Percentiles rank a stretch among this genome's conserved stretches.
Conservation (phyloP, 768 basidiomycete genomes). For the Auricularia sp. region DNA sequence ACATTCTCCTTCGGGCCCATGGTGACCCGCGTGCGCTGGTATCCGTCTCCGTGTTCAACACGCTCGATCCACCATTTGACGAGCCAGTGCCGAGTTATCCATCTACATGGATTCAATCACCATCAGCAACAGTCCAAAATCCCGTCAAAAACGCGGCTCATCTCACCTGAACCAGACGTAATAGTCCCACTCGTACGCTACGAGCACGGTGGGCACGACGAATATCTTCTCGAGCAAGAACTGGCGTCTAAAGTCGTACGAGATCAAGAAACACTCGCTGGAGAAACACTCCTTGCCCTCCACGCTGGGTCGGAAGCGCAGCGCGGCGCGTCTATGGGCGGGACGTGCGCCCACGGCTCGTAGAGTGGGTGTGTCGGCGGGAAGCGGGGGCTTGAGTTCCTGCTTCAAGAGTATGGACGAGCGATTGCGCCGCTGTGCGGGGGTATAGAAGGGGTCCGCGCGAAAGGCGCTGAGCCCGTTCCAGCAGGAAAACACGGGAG, state of each 20-base stretch:
- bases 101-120: neutral
- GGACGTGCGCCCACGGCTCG: neutral
- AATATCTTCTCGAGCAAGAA: neutral
- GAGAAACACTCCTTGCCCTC: neutral
- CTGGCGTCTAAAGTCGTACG: conserved; percentile 1
- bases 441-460: conserved; percentile 32
- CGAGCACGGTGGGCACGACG: neutral
- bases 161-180: conserved; percentile 1
- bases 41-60: neutral
- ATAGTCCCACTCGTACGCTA: neutral
- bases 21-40: neutral
- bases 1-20: neutral
- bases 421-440: conserved; percentile 26
- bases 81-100: neutral
- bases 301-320: neutral
- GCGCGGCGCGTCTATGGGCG: neutral
- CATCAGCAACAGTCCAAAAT: neutral
- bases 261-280: neutral
- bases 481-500: conserved; percentile 36
- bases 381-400: neutral
- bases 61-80: neutral
- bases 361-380: neutral
- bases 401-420: conserved; percentile 4
- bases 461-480: conserved; percentile 33
- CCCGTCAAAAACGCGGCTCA: neutral